Conservation (phyloP, 2,329 filamentous ascomycete genomes). For the Diplodia sapinea region DNA sequence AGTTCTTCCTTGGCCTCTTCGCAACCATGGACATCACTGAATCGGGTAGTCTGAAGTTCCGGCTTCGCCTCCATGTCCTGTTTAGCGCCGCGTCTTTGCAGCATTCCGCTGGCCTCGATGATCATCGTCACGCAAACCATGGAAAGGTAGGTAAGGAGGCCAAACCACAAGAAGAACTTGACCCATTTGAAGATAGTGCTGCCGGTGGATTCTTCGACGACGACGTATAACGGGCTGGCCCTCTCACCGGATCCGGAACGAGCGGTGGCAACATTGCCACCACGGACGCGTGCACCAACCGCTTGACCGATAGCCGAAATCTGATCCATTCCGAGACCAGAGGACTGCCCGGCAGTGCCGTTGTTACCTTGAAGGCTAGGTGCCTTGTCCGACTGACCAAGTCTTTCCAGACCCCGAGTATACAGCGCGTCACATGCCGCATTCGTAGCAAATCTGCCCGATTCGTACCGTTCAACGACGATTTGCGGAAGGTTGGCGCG, state of each 20-base stretch:
- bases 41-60: conserved; percentile 88
- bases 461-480: conserved; percentile 86
- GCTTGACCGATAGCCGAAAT: conserved; percentile 82
- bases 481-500: conserved; percentile 94
- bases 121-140: conserved; percentile 80
- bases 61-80: conserved; percentile 86
- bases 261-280: conserved; percentile 67
- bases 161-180: conserved; percentile 82
- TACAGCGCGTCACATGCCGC: conserved; percentile 78
- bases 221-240: conserved; percentile 88
- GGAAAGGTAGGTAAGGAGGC: conserved; percentile 77
- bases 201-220: conserved; percentile 87
- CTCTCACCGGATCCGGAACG: conserved; percentile 71
- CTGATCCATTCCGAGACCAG: conserved; percentile 55
- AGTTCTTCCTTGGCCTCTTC: conserved; percentile 98
- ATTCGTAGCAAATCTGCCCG: conserved; percentile 83
- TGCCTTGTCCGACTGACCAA: conserved; percentile 56
- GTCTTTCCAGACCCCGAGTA: conserved; percentile 70
- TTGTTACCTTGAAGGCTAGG: conserved; percentile 38
- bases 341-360: conserved; percentile 32
- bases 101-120: conserved; percentile 77
- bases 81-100: conserved; percentile 76
- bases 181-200: conserved; percentile 86
- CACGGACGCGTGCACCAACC: conserved; percentile 72
- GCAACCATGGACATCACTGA: conserved; percentile 93